Evolutionary conservation across 2,329 filamentous ascomycete species (phyloP).

Genomic region (Penicillium aurantiogriseum): DNA sequence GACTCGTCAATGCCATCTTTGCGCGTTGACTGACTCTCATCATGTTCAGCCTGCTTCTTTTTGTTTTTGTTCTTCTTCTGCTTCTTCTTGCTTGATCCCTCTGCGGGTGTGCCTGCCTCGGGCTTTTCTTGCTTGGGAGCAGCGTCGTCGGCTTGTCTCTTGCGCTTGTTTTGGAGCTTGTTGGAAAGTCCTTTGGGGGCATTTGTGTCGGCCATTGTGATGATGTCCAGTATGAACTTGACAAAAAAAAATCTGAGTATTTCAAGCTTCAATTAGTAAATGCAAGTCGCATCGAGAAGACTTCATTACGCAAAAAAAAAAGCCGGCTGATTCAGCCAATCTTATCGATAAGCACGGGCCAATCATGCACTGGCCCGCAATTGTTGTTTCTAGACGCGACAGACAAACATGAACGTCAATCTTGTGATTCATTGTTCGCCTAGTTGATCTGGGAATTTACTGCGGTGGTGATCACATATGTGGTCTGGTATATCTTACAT

Average conservation of each 20-base stretch:
- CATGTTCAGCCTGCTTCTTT: constrained; percentile 27
- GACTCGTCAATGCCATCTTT: constrained; percentile 75
- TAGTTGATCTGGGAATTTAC: neutral
- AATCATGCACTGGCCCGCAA: constrained; percentile 20
- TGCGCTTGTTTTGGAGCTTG: constrained; percentile 43
- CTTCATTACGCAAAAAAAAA: constrained; percentile 10
- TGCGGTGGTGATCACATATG: neutral
- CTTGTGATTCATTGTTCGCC: neutral
- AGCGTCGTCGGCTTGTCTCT: constrained; percentile 36
- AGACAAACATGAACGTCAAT: constrained; percentile 7
- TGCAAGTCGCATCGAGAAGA: constrained; percentile 12
- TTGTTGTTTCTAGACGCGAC: constrained; percentile 22
- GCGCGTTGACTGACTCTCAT: constrained; percentile 36
- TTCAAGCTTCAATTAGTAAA: constrained; percentile 5
- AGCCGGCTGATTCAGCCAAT: constrained; percentile 28
- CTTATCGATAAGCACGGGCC: constrained; percentile 36
- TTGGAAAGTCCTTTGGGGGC: constrained; percentile 30
- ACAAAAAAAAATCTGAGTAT: neutral
- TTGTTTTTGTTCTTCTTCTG: constrained; percentile 29
- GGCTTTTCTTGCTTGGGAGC: constrained; percentile 21
- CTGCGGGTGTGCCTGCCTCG: constrained; percentile 20
- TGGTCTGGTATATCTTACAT: neutral
- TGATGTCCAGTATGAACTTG: neutral
- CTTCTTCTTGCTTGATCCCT: constrained; percentile 36
- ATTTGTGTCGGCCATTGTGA: constrained; percentile 22